Evolutionary conservation across 2,329 filamentous ascomycete species (phyloP).

Genomic region (Hypoxylon sp.): DNA sequence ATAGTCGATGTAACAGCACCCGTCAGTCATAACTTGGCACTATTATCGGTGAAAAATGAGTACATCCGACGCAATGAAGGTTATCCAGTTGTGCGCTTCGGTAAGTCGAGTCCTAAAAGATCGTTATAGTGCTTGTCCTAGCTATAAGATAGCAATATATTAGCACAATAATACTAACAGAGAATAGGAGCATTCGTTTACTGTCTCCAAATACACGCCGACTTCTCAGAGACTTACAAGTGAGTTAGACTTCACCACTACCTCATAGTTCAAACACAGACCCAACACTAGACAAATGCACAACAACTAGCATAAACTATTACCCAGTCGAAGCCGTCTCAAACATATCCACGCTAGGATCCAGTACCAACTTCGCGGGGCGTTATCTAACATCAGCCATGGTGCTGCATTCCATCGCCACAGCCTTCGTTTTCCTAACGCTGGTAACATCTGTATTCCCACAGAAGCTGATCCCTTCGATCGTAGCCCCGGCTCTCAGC

Average conservation of each 20-base stretch:
- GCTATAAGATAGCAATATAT: neutral
- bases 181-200: conserved; percentile 6
- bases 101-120: too few relatives aligned
- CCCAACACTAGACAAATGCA: neutral
- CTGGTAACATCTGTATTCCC: neutral
- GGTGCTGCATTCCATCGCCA: neutral
- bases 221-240: neutral
- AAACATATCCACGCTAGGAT: neutral
- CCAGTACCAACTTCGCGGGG: neutral
- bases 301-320: neutral
- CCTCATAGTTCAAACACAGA: neutral
- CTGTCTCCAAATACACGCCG: conserved; percentile 1
- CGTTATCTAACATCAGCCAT: neutral
- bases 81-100: conserved; percentile 1
- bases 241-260: neutral
- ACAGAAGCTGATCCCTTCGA: neutral
- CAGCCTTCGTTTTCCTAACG: neutral
- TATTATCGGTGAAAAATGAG: conserved; percentile 5
- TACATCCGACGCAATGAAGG: neutral
- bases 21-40: neutral
- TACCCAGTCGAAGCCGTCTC: neutral
- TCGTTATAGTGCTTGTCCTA: neutral
- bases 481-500: neutral
- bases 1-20: conserved; percentile 1
- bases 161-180: neutral